Evolutionary conservation across 2,329 filamentous ascomycete species (phyloP).

Genomic region (Clonostachys rhizophaga): DNA sequence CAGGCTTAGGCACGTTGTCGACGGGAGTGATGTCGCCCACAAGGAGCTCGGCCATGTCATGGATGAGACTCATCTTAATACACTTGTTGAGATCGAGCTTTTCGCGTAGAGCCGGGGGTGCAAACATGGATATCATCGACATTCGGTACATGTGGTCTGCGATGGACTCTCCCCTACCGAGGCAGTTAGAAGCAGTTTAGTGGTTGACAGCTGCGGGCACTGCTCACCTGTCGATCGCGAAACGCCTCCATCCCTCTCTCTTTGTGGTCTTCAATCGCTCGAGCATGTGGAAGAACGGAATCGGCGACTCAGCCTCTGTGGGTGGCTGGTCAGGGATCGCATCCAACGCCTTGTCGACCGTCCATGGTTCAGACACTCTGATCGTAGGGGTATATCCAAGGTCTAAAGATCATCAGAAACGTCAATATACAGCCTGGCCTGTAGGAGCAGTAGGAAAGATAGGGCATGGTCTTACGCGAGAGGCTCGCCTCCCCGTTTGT

Average conservation of each 20-base stretch:
- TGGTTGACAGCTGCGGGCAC: not conserved
- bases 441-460: too few relatives aligned
- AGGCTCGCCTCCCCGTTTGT: not conserved
- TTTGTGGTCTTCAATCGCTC: slow-evolving; percentile 94
- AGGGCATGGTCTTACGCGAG: too few relatives aligned
- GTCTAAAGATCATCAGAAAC: slow-evolving; percentile 7
- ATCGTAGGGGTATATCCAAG: slow-evolving; percentile 27
- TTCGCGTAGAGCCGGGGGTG: slow-evolving; percentile 67
- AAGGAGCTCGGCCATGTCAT: slow-evolving; percentile 95
- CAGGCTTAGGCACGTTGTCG: slow-evolving; percentile 76
- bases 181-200: not conserved
- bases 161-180: slow-evolving; percentile 74
- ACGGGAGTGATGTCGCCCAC: slow-evolving; percentile 97
- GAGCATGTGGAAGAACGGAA: slow-evolving; percentile 92
- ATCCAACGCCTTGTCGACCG: slow-evolving; percentile 58
- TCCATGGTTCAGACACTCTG: slow-evolving; percentile 44
- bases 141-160: slow-evolving; percentile 99
- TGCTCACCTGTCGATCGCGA: slow-evolving; percentile 58
- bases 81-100: slow-evolving; percentile 76
- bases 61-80: slow-evolving; percentile 91
- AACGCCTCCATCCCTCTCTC: slow-evolving; percentile 91
- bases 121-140: slow-evolving; percentile 92
- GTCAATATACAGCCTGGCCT: too few relatives aligned
- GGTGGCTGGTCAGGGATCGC: slow-evolving; percentile 61
- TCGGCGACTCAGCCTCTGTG: slow-evolving; percentile 63